Percentiles rank a stretch among this genome's conserved stretches.
Evolutionary conservation across 148 eudicot genomes (phyloP).

Genomic region (Rhododendron henanense): DNA sequence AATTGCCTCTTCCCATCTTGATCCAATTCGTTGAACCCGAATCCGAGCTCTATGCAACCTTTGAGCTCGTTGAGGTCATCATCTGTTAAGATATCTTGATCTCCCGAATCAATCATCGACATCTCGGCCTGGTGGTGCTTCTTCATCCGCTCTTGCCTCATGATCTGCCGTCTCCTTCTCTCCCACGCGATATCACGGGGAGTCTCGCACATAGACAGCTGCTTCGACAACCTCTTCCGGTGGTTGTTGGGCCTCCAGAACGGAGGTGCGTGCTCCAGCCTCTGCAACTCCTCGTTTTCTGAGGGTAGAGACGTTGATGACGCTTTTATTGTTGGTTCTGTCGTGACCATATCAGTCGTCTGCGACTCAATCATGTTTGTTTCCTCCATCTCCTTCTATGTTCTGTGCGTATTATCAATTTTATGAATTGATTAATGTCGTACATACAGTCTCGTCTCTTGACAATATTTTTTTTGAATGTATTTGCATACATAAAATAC

Average conservation of each 20-base stretch:
- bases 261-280: conserved; percentile 54
- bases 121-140: neutral
- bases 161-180: conserved; percentile 53
- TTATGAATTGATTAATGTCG: neutral
- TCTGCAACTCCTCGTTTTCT: conserved; percentile 43
- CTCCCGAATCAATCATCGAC: neutral
- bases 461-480: neutral
- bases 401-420: neutral
- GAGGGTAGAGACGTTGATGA: neutral
- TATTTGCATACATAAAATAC: too few relatives aligned
- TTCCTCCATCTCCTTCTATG: too few relatives aligned
- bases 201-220: conserved; percentile 59
- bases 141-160: conserved; percentile 35
- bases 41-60: conserved; percentile 80
- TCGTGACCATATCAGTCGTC: neutral
- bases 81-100: conserved; percentile 21
- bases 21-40: conserved; percentile 69
- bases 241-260: conserved; percentile 32
- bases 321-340: neutral
- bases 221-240: conserved; percentile 50
- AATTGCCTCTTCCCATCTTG: conserved; percentile 33
- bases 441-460: neutral
- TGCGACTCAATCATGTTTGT: neutral
- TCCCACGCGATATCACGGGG: conserved; percentile 78
- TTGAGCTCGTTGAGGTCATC: conserved; percentile 73